These are phyloP conservation scores for Lipomyces mesembrius DNA, from an alignment of 805 yeast genomes.

Conservation along the genomic window DNA sequence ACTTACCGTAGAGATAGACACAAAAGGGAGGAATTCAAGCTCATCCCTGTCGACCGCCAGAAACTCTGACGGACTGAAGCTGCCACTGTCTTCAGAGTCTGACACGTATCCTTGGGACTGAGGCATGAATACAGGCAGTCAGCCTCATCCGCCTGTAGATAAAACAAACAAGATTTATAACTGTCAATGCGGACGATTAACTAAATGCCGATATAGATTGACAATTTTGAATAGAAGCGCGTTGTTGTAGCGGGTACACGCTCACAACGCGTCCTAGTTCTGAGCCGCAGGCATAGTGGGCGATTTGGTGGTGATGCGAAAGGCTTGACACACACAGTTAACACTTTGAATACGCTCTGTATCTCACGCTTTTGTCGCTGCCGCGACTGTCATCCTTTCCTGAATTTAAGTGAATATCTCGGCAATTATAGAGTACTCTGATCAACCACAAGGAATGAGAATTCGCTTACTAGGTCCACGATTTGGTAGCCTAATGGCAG, in stretches of 20 bases:
- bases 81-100: conserved; percentile 34
- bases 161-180: not conserved
- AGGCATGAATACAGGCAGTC: conserved; percentile 21
- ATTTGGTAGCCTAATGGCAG: not conserved
- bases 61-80: conserved; percentile 6
- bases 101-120: conserved; percentile 25
- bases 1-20: not conserved
- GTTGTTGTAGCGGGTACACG: not conserved
- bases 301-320: not conserved
- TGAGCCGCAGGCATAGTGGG: not conserved
- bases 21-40: conserved; percentile 17
- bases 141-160: not conserved
- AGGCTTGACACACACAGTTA: no score
- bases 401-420: no score
- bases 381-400: no score
- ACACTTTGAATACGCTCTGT: not conserved
- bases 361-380: not conserved
- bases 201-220: not conserved
- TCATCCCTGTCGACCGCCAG: conserved; percentile 18
- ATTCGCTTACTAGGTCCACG: not conserved
- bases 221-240: not conserved
- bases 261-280: not conserved
- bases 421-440: not conserved
- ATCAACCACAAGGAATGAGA: not conserved
- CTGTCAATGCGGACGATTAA: not conserved